Base-by-base conservation (phyloP, 495 filamentous ascomycete genomes). In the Aspergillus taichungensis region DNA sequence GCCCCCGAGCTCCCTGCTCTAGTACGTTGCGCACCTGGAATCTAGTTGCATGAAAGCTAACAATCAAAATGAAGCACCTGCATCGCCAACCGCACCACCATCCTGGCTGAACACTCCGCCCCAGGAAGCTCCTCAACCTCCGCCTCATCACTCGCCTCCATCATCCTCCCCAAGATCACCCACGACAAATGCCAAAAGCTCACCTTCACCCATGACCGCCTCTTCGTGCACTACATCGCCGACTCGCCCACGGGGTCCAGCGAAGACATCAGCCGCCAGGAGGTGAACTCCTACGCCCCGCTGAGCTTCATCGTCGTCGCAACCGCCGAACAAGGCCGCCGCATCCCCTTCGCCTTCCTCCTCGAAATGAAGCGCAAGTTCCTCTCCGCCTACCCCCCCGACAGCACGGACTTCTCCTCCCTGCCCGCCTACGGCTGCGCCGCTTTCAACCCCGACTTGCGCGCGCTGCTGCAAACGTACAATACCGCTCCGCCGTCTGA, bases 151-250 rank as follows among this genome's bases (percentile, higher is more conserved):
- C 85, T 97, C 52, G 88, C 91, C 56, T 90, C 88, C 49, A 75
- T 96, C 54, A 88, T 97, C 69, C 88, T 98, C 49, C 92, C 92
- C 44, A 96, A 95, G 58, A 95, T 98, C 75, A 66, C 68, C 49
- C 92, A 98, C 64, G 61, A 73, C 44, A 67, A 76, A 30, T 77
- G 90, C 6, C 83, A 91, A 60, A 95, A 95, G 63, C 80, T 94
- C 31, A 97, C 91, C 50, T 95, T 91, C 73, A 94, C 87, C 24
- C 88, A 94, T 63, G 83, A 88, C 61, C 71, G 80, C 35, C 80
- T 95, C 61, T 88, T 90, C 71, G 88, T 97, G 64, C 89, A 97
- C 75, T 96, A 94, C 74, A 88, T 96, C 64, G 78, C 91, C 56
- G 83, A 87, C 58, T 82, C 90, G 1, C 80, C 89, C 14, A 83